These are phyloP conservation scores for Pseudogymnoascus sp. DNA, from an alignment of 2,329 filamentous ascomycete species.

Conservation along the genomic window DNA sequence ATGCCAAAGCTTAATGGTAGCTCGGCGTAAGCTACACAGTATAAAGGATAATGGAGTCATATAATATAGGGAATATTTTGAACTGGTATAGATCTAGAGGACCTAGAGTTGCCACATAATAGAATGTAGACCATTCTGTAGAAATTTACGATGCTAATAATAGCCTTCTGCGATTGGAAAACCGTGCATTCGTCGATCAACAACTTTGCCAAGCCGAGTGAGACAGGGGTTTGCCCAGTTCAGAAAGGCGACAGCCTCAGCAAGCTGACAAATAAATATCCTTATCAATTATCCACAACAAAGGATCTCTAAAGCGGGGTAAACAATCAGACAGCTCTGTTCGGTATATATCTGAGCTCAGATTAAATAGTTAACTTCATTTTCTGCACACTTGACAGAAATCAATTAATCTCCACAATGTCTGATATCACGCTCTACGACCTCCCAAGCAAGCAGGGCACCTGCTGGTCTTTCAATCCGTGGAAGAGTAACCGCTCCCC, in stretches of 20 bases:
- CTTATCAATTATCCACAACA: not conserved
- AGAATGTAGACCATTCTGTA: not conserved
- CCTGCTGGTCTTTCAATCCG: constrained; percentile 58
- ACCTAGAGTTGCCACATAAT: not conserved
- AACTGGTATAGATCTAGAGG: not conserved
- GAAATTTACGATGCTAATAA: not conserved
- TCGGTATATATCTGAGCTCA: not conserved
- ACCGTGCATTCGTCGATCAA: not conserved
- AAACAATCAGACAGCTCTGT: not conserved
- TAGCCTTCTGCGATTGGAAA: not conserved
- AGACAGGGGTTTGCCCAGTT: not conserved
- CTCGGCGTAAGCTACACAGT: constrained; percentile 1
- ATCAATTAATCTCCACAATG: not conserved
- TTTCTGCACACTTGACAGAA: not conserved
- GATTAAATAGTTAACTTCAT: not conserved
- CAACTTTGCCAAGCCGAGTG: not conserved
- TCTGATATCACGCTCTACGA: constrained; percentile 48
- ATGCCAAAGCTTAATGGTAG: not conserved
- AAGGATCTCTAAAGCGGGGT: not conserved
- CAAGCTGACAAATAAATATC: not conserved
- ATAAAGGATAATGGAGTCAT: constrained; percentile 1
- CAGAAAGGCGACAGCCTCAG: not conserved
- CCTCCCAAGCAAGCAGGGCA: constrained; percentile 45
- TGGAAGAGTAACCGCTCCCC: constrained; percentile 52
- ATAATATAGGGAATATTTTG: not conserved